Conservation (phyloP, 345 rosid genomes). For the Mangifera indica region DNA sequence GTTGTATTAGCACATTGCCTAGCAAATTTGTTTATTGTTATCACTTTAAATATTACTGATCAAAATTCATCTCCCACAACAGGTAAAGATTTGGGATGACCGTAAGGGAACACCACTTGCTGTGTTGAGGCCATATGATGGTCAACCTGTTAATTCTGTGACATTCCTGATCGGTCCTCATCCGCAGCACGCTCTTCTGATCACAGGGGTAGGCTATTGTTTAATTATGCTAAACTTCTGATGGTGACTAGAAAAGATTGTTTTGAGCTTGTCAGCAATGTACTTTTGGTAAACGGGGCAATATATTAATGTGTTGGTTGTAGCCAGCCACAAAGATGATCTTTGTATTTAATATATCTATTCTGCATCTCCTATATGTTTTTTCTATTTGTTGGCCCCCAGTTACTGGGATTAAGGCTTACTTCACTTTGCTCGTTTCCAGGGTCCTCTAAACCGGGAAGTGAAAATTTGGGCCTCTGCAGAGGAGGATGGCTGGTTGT, state of each 20-base stretch:
- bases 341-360: not conserved
- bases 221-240: constrained; percentile 9
- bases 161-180: constrained; percentile 58
- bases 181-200: constrained; percentile 74
- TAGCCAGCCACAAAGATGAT: not conserved
- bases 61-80: constrained; percentile 21
- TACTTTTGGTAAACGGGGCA: not conserved
- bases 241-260: not conserved
- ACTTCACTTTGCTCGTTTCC: constrained; percentile 12
- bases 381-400: not conserved
- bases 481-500: constrained; percentile 69
- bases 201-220: constrained; percentile 54
- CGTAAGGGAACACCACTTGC: constrained; percentile 56
- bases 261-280: not conserved
- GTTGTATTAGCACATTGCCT: not conserved
- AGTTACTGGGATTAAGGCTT: not conserved
- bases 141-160: constrained; percentile 61
- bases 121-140: constrained; percentile 63
- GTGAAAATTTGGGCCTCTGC: constrained; percentile 62
- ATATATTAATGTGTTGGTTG: not conserved
- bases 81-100: constrained; percentile 82
- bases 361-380: not conserved
- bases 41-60: constrained; percentile 5
- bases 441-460: constrained; percentile 69
- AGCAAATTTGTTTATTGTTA: not conserved